Conservation (phyloP, 2,329 filamentous ascomycete species). For the Aspergillus fijiensis region DNA sequence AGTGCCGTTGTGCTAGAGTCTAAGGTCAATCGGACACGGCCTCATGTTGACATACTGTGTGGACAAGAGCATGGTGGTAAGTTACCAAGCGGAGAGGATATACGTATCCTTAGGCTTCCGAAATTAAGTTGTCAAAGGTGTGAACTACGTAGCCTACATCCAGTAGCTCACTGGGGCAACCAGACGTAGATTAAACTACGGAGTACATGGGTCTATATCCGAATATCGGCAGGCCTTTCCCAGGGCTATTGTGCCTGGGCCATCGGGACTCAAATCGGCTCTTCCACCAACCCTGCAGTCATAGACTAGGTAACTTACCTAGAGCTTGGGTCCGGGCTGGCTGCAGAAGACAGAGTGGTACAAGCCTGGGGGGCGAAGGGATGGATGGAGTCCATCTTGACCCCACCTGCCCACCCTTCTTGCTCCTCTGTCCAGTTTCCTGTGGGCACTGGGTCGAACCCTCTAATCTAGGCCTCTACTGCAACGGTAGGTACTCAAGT, state of each 20-base stretch:
- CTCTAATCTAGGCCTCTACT: not conserved
- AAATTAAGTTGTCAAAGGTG: no score
- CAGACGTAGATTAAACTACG: no score
- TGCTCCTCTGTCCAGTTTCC: not conserved
- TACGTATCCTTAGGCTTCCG: no score
- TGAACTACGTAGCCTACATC: no score
- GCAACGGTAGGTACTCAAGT: not conserved
- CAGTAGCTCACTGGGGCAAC: no score
- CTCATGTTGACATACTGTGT: no score
- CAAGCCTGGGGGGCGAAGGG: not conserved
- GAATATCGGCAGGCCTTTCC: not conserved
- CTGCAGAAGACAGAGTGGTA: not conserved
- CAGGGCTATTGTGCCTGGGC: not conserved
- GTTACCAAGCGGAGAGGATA: no score
- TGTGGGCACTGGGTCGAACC: not conserved
- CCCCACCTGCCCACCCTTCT: not conserved
- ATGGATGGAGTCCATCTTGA: not conserved
- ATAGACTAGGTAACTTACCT: not conserved
- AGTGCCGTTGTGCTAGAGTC: no score
- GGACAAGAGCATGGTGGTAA: no score
- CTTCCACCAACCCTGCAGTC: not conserved
- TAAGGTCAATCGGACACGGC: no score
- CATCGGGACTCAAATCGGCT: not conserved
- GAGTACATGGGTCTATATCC: no score
- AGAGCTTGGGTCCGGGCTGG: no score